Conservation (phyloP, 495 filamentous ascomycete species). For the Xylaria castorea region DNA sequence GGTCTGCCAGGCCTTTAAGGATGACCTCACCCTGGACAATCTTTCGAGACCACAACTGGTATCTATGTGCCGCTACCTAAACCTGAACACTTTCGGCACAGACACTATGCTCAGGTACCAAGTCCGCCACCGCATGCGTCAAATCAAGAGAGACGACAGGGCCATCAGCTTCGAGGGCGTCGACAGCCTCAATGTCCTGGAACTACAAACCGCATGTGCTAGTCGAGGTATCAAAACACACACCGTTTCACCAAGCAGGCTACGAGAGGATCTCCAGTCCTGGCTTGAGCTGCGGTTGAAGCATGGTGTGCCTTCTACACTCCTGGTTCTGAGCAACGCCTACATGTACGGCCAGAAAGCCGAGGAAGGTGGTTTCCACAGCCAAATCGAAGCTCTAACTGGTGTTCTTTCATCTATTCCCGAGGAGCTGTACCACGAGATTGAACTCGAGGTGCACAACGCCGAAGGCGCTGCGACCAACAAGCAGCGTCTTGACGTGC, state of each 20-base stretch:
- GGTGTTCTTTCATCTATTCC: slow-evolving; percentile 92
- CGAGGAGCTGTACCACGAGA: slow-evolving; percentile 99
- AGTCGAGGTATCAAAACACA: slow-evolving; percentile 92
- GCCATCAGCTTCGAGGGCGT: slow-evolving; percentile 96
- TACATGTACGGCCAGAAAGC: slow-evolving; percentile 90
- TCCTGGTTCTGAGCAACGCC: slow-evolving; percentile 94
- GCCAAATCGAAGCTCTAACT: slow-evolving; percentile 91
- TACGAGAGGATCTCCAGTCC: slow-evolving; percentile 90
- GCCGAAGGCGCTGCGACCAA: slow-evolving; percentile 98
- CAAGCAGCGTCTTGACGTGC: slow-evolving; percentile 97
- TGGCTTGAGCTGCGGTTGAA: slow-evolving; percentile 96
- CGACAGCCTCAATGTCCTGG: slow-evolving; percentile 87
- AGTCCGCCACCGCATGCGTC: slow-evolving; percentile 95
- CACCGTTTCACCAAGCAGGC: slow-evolving; percentile 81
- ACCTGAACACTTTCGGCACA: slow-evolving; percentile 94
- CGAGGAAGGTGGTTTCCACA: slow-evolving; percentile 76
- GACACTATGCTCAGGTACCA: slow-evolving; percentile 98
- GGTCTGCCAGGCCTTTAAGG: slow-evolving; percentile 99
- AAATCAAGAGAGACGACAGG: slow-evolving; percentile 97
- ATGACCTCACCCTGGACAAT: slow-evolving; percentile 97
- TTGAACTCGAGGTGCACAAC: slow-evolving; percentile 96
- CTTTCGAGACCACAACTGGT: slow-evolving; percentile 94
- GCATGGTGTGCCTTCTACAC: slow-evolving; percentile 90
- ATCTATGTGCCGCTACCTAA: slow-evolving; percentile 98
- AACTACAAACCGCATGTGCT: slow-evolving; percentile 89